phyloP scores from a whole-genome alignment of 2,329 filamentous ascomycete species.

The Pseudocercospora fijiensis region DNA sequence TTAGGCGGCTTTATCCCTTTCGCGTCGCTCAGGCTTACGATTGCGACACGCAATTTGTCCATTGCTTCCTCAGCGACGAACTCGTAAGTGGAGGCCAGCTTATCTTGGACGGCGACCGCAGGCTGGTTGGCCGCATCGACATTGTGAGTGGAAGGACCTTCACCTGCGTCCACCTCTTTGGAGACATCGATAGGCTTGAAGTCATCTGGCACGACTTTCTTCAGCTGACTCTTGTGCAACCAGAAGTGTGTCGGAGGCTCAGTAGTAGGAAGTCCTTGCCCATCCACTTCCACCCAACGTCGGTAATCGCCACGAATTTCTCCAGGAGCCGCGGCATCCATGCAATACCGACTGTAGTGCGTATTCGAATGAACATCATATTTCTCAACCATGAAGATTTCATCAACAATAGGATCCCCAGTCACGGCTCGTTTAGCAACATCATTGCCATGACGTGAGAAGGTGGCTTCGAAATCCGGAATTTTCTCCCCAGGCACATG shows the following conservation, averaged over 20 bases:
- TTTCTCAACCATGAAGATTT: neutral
- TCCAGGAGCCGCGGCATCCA: neutral
- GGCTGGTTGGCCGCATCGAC: neutral
- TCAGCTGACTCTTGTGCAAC: neutral
- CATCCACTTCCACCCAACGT: neutral
- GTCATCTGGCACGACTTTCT: neutral
- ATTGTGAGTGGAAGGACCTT: neutral
- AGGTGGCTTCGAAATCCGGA: neutral
- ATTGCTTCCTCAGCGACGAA: neutral
- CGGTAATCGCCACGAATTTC: neutral
- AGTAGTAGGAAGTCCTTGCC: neutral
- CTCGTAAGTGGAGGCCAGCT: neutral
- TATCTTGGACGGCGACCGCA: neutral
- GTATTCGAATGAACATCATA: neutral
- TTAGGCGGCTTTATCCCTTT: neutral
- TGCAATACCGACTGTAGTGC: neutral
- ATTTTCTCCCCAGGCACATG: neutral
- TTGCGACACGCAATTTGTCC: neutral
- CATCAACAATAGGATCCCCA: neutral
- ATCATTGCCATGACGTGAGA: neutral
- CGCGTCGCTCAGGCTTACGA: neutral
- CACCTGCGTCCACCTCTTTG: neutral
- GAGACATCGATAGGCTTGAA: neutral
- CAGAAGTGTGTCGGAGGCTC: neutral
- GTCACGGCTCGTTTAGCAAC: neutral